Evolutionary conservation across 2,329 filamentous ascomycete genomes (phyloP), one percentile per base, ranked within the genome.

Genomic region (Botryotinia narcissicola): DNA sequence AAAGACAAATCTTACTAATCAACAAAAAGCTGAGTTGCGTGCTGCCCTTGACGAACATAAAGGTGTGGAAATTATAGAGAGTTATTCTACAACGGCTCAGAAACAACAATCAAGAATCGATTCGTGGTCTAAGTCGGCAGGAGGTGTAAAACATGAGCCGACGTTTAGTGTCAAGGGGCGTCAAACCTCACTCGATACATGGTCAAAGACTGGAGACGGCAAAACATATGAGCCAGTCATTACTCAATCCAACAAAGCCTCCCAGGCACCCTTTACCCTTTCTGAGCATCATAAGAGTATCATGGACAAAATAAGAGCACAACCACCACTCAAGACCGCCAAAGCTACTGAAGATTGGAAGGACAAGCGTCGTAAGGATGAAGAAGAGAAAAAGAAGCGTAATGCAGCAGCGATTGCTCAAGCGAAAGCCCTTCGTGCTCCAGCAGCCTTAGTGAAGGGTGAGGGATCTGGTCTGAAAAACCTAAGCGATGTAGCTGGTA

Each of bases 1-100:
- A 76, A 91, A 89, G 78, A 97, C 95, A 2, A 97, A 97, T 78
- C 84, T 98, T 77, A 93, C 88, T 20, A 88, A 89, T 51, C 90
- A 92, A 73, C 94, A 98, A 80, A 94, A 95, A 77, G 95, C 95
- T 18, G 93, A 97, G 82, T 85, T 98, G 51, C 83, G 90, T 69
- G 87, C 89, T 78, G 89, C 88, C 14, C 82, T 91, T 25, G 87
- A 88, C 40, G 87, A 90, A 73, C 87, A 88, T 8, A 85, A 87
- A 62, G 88, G 89, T 46, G 84, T 87, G 25, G 81, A 84, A 57
- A 81, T 85, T 25, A 83, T 86, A 16, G 82, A 88, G 18, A 83
- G 87, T 74, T 84, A 87, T 57, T 81, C 86, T 80, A 68, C 80
- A 79, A 35, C 80, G 76, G 77, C 81, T 10, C 88, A 37, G 18